Base-by-base conservation (phyloP, 148 eudicot genomes). In the Rheum nobile region DNA sequence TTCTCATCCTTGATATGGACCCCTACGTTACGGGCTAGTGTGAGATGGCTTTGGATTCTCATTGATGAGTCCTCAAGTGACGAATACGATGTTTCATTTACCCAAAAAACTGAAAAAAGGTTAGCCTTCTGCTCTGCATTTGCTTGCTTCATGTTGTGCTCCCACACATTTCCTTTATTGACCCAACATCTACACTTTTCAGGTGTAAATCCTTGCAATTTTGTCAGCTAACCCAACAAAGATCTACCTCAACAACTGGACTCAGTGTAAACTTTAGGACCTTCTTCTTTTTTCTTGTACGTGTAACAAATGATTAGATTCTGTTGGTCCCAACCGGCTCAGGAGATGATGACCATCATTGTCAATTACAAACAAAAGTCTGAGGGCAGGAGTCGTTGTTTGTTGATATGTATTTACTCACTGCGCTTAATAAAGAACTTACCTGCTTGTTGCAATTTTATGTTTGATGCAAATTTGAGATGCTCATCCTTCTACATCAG, bases 31-130 rank as follows among this genome's bases (percentile, higher is more conserved):
- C n/a, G n/a, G n/a, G n/a, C n/a, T n/a, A n/a, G n/a, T n/a, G n/a
- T n/a, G n/a, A n/a, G n/a, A n/a, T n/a, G n/a, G n/a, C n/a, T n/a
- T n/a, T n/a, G n/a, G n/a, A n/a, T n/a, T n/a, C n/a, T n/a, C n/a
- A n/a, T n/a, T n/a, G n/a, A 35, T 35, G 37, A 35, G 37, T 35
- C 37, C 37, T 35, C 37, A 35, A 35, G 37, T 35, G 37, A 76
- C 29, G 83, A 81, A 82, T 81, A 72, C 81, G 93, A 91, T 89
- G 63, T 72, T 63, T 81, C 86, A 47, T 61, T n/a, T n/a, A n/a
- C 86, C 72, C 87, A 68, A 32, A 71, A 31, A 16, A 78, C 78
- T 84, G 81, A 78, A 75, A 87, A 35, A 86, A 89, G 80, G 97
- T 61, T 29, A 61, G 35, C 67, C 67, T 12, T 29, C n/a, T 55